Evolutionary conservation across 1,284 basidiomycete species (phyloP), one percentile per base, ranked within the genome.

Genomic region (Malassezia slooffiae): DNA sequence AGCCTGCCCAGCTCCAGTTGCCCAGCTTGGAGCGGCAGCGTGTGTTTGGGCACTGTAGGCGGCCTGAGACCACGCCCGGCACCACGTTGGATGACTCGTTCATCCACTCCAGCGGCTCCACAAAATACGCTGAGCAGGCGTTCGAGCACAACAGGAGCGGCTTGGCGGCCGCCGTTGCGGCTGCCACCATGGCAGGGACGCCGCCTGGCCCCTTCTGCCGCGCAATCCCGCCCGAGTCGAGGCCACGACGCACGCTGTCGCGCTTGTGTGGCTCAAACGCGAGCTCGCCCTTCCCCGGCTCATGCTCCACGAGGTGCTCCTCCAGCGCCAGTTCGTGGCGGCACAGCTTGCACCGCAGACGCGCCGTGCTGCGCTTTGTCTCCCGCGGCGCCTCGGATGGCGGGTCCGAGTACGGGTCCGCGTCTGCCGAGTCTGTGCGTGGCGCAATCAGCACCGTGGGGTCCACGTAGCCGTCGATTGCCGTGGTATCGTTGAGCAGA

Each of bases 61-160:
- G 90, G 4, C 91, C 91, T 0, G 80, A 77, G 17, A 91, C 72
- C 34, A 81, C 75, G 0, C 88, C 90, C 10, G 73, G 71, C 30
- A 79, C 75, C 7, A 95, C 74, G 55, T 81, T 77, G 3, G 85
- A 80, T 17, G 46, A 43, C 13, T 42, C 41, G 10, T 9, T 38
- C 91, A 97, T 97, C 91, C 91, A 97, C 58, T 81, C 83, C 77
- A 93, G 81, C 79, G 90, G 89, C 70, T 97, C 91, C 37, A 95
- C 80, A 70, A 95, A 96, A 72, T 96, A 96, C 6, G 87, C 86
- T 2, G 87, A 90, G 71, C 89, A 96, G 60, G 81, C 80, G 3
- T n/a, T 12, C 8, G 8, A 26, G 24, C 24, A 26, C n/a, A n/a
- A n/a, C n/a, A n/a, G n/a, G n/a, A n/a, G n/a, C n/a, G n/a, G n/a